Conservation (phyloP, 352 stramenopile genomes). For the Thalassiosira mediterranea region DNA sequence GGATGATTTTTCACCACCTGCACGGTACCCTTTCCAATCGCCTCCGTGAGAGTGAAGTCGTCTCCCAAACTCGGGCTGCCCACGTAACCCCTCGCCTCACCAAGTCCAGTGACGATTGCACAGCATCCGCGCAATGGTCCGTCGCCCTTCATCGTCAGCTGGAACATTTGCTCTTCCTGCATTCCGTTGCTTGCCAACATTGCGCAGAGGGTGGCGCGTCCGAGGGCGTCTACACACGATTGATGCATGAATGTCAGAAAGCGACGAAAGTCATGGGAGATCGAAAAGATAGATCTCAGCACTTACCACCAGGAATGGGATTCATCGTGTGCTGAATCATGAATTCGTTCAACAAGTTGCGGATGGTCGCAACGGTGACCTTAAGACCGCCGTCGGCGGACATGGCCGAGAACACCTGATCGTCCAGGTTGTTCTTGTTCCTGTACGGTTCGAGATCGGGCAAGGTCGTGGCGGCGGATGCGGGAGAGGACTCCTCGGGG, state of each 20-base stretch:
- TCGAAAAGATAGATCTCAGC: too few relatives aligned
- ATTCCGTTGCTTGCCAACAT: conserved; percentile 79
- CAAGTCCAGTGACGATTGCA: conserved; percentile 63
- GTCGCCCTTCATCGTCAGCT: conserved; percentile 77
- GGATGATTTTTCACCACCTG: conserved; percentile 84
- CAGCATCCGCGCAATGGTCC: conserved; percentile 73
- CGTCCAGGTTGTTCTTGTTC: conserved; percentile 75
- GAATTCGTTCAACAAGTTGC: conserved; percentile 82
- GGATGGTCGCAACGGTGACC: conserved; percentile 72
- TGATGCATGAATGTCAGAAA: too few relatives aligned
- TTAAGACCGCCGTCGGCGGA: conserved; percentile 76
- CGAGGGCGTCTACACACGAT: too few relatives aligned
- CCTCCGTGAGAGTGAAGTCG: conserved; percentile 53
- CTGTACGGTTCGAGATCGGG: conserved; percentile 41
- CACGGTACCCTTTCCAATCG: conserved; percentile 57
- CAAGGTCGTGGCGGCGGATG: background rate
- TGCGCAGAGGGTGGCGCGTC: conserved; percentile 58
- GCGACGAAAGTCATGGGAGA: too few relatives aligned
- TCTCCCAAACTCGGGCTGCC: conserved; percentile 64
- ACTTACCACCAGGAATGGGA: conserved; percentile 44
- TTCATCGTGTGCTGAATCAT: conserved; percentile 77
- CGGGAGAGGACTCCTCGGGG: conserved; percentile 5
- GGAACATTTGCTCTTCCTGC: conserved; percentile 79
- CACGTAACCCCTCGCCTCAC: conserved; percentile 70
- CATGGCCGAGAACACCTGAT: conserved; percentile 82